A percentile compares a stretch with the other conserved stretches of the same genome.
Conservation (phyloP, 2,329 filamentous ascomycete genomes). For the Amphichorda felina region DNA sequence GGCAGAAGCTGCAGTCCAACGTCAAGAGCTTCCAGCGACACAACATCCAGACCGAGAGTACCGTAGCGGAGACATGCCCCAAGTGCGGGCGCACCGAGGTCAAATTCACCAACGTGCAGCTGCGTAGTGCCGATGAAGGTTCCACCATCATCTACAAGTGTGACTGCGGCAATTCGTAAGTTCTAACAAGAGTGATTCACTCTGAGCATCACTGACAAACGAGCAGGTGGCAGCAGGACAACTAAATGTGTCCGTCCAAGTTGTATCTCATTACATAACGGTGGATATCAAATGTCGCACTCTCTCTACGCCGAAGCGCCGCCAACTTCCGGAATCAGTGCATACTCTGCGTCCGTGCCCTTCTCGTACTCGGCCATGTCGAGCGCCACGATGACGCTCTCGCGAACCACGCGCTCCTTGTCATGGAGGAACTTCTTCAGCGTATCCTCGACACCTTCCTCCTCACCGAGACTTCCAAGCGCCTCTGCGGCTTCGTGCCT, state of each 20-base stretch:
- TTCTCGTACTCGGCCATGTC: slow-evolving; percentile 98
- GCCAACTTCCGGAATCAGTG: slow-evolving; percentile 61
- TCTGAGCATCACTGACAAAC: slow-evolving; percentile 9
- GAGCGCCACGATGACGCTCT: slow-evolving; percentile 88
- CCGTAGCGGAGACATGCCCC: slow-evolving; percentile 57
- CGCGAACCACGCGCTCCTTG: slow-evolving; percentile 82
- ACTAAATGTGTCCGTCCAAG: slow-evolving; percentile 23
- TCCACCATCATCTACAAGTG: slow-evolving; percentile 86
- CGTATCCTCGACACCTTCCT: slow-evolving; percentile 82
- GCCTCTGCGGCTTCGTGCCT: slow-evolving; percentile 96
- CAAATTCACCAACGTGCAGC: slow-evolving; percentile 72
- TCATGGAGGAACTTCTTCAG: slow-evolving; percentile 79
- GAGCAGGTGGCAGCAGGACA: slow-evolving; percentile 45
- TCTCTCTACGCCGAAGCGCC: slow-evolving; percentile 25
- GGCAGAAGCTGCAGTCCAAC: slow-evolving; percentile 72
- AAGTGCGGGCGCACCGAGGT: slow-evolving; percentile 76
- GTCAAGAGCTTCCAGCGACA: slow-evolving; percentile 71
- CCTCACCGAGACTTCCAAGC: slow-evolving; percentile 83
- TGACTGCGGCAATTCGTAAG: slow-evolving; percentile 75
- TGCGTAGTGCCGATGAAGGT: slow-evolving; percentile 90
- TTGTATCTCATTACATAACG: background rate
- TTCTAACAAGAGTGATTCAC: slow-evolving; percentile 4
- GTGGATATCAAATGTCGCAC: background rate
- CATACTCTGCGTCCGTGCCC: slow-evolving; percentile 81
- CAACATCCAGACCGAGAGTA: slow-evolving; percentile 63